These are phyloP conservation scores for Pythium rhizo-oryzae DNA, from an alignment of 352 stramenopile species.

Conservation along the genomic window DNA sequence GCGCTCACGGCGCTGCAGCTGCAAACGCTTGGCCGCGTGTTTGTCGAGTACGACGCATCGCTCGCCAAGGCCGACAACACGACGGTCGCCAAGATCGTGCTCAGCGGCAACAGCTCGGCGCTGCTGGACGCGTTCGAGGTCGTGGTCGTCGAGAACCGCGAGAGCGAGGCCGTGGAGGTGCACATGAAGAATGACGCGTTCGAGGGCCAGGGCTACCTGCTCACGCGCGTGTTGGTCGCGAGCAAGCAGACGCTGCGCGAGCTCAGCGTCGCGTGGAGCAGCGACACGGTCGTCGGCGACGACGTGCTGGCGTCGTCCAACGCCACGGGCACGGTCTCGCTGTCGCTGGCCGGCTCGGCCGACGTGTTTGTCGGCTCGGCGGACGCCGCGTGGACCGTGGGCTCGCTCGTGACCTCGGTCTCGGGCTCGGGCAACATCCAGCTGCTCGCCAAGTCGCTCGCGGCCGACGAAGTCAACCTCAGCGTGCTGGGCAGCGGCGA, in stretches of 20 bases:
- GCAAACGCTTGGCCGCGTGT: slow-evolving; percentile 39
- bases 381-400: neutral
- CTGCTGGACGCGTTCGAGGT: slow-evolving; percentile 38
- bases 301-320: slow-evolving; percentile 26
- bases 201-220: slow-evolving; percentile 34
- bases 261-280: slow-evolving; percentile 9
- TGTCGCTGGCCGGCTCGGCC: slow-evolving; percentile 15
- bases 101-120: slow-evolving; percentile 29
- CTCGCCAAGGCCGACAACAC: slow-evolving; percentile 16
- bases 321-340: slow-evolving; percentile 2
- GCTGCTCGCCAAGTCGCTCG: slow-evolving; percentile 20
- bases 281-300: slow-evolving; percentile 37
- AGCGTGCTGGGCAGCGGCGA: slow-evolving; percentile 23
- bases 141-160: slow-evolving; percentile 3
- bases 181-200: slow-evolving; percentile 23
- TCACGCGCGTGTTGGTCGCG: slow-evolving; percentile 38
- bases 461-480: slow-evolving; percentile 14
- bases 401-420: slow-evolving; percentile 29
- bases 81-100: slow-evolving; percentile 33
- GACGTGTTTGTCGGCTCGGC: slow-evolving; percentile 22
- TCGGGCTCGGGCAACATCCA: slow-evolving; percentile 25
- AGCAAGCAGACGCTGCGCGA: slow-evolving; percentile 30
- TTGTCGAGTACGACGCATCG: slow-evolving; percentile 42
- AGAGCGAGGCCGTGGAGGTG: slow-evolving; percentile 11
- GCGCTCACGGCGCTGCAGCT: slow-evolving; percentile 34